Base-by-base conservation (phyloP, 768 basidiomycete genomes). In the Amanita muscaria region DNA sequence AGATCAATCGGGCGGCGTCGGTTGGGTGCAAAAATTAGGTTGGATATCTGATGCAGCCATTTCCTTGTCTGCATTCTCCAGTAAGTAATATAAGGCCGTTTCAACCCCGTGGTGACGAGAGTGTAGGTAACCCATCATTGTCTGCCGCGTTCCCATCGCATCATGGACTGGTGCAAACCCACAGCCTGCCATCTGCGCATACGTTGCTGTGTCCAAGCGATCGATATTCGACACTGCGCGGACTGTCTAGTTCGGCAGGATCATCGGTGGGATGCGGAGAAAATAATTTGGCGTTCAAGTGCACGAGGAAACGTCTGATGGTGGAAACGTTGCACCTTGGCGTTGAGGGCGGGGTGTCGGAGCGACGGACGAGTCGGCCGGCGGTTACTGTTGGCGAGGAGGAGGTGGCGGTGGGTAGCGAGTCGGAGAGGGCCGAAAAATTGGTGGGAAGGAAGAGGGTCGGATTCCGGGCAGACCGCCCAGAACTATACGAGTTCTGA, bases 261-360 rank as follows among this genome's bases (percentile, higher is more conserved):
- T 65, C 66, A 2, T 66, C 64, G 10, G 73, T 74, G 5, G 83
- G 80, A 0, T 79, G 79, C n/a, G 87, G 92, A 6, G 93, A 97
- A 60, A 98, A 98, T 64, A 97, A 98, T 55, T 72, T 99, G 6
- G 91, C 86, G 10, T 99, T 98, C 73, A 87, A 83, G 59, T 86
- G 88, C 56, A 96, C 83, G 55, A 71, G 93, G 53, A 90, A 87
- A 58, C 69, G 90, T 40, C 71, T 97, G 46, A 66, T 93, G 16
- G 77, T 98, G 53, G 94, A 97, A 66, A 97, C 91, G 19, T 67
- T 97, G 47, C 90, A 94, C 62, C 68, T 94, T 19, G 83, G 86
- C 58, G 67, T 88, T 29, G 87, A 92, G 59, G 84, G 90, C n/a
- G 86, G 90, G 12, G 77, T 89, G 21, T 70, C 76, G 10, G 86